A percentile compares a stretch with the other conserved stretches of the same genome.
These are phyloP conservation scores for Lumnitzera littorea DNA, from an alignment of 345 rosid species.

Conservation along the genomic window DNA sequence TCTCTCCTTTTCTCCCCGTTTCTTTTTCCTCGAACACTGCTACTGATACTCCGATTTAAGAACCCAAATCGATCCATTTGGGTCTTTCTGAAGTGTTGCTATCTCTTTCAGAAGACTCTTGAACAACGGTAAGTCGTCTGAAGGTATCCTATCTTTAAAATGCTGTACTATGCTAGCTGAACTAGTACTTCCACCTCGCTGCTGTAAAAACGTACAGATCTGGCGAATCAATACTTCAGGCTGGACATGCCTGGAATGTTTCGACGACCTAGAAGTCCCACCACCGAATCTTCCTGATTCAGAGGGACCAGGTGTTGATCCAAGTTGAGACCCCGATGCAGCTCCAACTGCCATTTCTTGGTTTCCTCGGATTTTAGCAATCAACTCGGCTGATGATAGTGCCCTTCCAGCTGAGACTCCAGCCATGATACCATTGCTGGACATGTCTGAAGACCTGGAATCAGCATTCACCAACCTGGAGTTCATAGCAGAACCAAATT, in stretches of 20 bases:
- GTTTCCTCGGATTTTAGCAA: constrained; percentile 70
- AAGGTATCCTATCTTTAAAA: constrained; percentile 58
- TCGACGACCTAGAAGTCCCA: constrained; percentile 31
- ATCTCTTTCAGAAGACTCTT: constrained; percentile 79
- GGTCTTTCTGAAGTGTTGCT: constrained; percentile 47
- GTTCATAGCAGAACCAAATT: constrained; percentile 64
- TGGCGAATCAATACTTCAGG: constrained; percentile 77
- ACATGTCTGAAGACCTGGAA: constrained; percentile 26
- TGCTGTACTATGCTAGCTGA: constrained; percentile 63
- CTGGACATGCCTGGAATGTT: constrained; percentile 28
- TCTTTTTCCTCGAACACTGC: not conserved
- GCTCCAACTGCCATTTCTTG: constrained; percentile 64
- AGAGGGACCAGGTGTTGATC: constrained; percentile 30
- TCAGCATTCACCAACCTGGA: constrained; percentile 27
- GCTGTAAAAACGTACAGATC: constrained; percentile 76
- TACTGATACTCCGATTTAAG: constrained; percentile 64
- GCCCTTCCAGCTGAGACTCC: constrained; percentile 83
- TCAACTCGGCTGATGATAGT: constrained; percentile 71
- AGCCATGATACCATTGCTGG: constrained; percentile 46
- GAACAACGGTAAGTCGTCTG: constrained; percentile 54
- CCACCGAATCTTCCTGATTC: constrained; percentile 13
- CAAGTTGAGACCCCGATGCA: constrained; percentile 40
- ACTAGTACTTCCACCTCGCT: constrained; percentile 61
- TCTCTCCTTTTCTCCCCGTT: too few species aligned
- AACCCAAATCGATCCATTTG: constrained; percentile 60